Percentiles rank a stretch among this genome's conserved stretches.
Evolutionary conservation across 1,284 basidiomycete genomes (phyloP).

Genomic region (Neonothopanus nambi): DNA sequence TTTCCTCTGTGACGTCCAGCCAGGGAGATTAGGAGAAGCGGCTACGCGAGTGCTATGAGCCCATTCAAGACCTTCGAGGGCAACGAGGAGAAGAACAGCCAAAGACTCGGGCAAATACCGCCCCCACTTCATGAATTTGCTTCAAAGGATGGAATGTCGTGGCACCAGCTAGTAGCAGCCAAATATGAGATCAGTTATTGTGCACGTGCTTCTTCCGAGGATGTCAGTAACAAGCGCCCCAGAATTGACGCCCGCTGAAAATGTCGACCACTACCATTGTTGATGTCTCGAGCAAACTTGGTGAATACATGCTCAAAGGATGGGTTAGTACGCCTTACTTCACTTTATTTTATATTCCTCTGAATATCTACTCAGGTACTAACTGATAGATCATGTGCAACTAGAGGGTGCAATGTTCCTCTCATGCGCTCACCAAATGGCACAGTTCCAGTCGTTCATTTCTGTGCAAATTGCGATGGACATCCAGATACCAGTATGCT

Average conservation of each 20-base stretch:
- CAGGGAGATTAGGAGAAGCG: constrained; percentile 34
- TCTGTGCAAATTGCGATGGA: constrained; percentile 66
- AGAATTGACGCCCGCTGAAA: constrained; percentile 5
- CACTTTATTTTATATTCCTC: constrained; percentile 10
- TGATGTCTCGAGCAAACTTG: constrained; percentile 60
- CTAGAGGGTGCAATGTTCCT: constrained; percentile 58
- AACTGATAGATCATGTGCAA: constrained; percentile 64
- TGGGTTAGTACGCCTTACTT: constrained; percentile 52
- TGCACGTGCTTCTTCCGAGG: too few relatives aligned
- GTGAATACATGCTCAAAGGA: constrained; percentile 74
- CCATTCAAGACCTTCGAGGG: constrained; percentile 46
- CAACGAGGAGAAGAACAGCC: constrained; percentile 45
- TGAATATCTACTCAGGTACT: constrained; percentile 48
- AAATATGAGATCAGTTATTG: background rate
- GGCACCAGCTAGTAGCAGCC: constrained; percentile 2
- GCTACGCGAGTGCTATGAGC: constrained; percentile 36
- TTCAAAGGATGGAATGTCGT: constrained; percentile 3
- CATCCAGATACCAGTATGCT: constrained; percentile 32
- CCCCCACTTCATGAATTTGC: constrained; percentile 62
- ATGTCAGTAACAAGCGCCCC: too few relatives aligned
- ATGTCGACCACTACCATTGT: constrained; percentile 44
- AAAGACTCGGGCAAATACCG: constrained; percentile 59
- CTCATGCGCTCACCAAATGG: constrained; percentile 66
- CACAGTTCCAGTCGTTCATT: constrained; percentile 42
- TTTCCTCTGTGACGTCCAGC: constrained; percentile 64